These are phyloP conservation scores for Sesbania bispinosa DNA, from an alignment of 306 rosid genomes.

Conservation along the genomic window DNA sequence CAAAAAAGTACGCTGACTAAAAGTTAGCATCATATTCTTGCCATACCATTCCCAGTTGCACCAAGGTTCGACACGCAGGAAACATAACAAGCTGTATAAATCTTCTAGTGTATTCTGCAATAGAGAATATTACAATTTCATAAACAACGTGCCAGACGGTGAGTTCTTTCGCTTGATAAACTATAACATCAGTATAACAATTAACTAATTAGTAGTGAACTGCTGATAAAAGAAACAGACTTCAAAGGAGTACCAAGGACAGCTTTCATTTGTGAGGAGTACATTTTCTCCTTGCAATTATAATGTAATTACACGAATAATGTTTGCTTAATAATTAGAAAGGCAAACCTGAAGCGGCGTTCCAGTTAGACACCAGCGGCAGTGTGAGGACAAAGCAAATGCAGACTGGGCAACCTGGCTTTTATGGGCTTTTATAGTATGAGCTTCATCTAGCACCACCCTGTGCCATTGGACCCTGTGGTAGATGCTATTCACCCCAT, in stretches of 20 bases:
- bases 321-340: neutral
- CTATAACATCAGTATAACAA: neutral
- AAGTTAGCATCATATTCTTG: neutral
- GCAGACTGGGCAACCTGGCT: slow-evolving; percentile 63
- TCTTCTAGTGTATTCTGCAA: slow-evolving; percentile 89
- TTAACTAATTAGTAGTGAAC: neutral
- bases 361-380: slow-evolving; percentile 97
- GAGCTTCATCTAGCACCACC: slow-evolving; percentile 96
- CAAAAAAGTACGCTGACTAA: neutral
- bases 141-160: neutral
- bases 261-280: neutral
- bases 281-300: neutral
- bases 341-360: slow-evolving; percentile 79
- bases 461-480: slow-evolving; percentile 74
- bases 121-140: slow-evolving; percentile 15
- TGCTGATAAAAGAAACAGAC: neutral
- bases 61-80: slow-evolving; percentile 93
- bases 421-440: slow-evolving; percentile 61
- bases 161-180: neutral
- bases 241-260: neutral
- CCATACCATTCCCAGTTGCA: slow-evolving; percentile 81
- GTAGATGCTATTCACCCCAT: slow-evolving; percentile 61
- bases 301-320: neutral
- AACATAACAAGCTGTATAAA: slow-evolving; percentile 70
- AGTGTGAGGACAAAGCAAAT: slow-evolving; percentile 61